phyloP scores from a whole-genome alignment of 768 basidiomycete genomes.

The Hygrocybe coccinea region DNA sequence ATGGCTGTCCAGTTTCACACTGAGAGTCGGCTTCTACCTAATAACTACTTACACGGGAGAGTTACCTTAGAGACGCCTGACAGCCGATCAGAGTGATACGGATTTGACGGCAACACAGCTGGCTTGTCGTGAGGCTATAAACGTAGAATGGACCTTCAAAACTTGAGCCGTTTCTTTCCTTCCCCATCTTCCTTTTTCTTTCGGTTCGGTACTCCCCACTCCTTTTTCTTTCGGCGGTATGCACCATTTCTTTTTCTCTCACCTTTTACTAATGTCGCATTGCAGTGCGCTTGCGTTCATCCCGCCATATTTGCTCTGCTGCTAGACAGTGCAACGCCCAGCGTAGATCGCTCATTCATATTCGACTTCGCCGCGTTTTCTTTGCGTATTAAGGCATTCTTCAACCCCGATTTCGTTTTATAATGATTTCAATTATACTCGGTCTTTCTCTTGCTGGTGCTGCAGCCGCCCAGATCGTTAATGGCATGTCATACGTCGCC shows the following conservation, averaged over 20 bases:
- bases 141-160: neutral
- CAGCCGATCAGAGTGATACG: conserved; percentile 12
- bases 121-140: neutral
- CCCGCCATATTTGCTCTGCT: conserved; percentile 43
- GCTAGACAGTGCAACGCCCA: conserved; percentile 62
- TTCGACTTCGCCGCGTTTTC: conserved; percentile 34
- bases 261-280: neutral
- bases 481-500: conserved; percentile 42
- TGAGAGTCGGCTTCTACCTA: too few species aligned
- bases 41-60: neutral
- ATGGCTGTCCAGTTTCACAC: too few species aligned
- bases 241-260: conserved; percentile 17
- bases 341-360: conserved; percentile 66
- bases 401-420: conserved; percentile 45
- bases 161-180: neutral
- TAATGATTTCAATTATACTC: conserved; percentile 60
- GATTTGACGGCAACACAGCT: neutral
- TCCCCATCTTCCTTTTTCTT: conserved; percentile 16
- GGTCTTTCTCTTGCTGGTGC: conserved; percentile 55
- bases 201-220: conserved; percentile 31
- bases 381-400: conserved; percentile 33
- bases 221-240: conserved; percentile 41
- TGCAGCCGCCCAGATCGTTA: conserved; percentile 53
- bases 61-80: neutral
- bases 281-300: conserved; percentile 43